Percentiles rank a stretch among this genome's conserved stretches.
Evolutionary conservation across 345 rosid species (phyloP).

Genomic region (Durio zibethinus): DNA sequence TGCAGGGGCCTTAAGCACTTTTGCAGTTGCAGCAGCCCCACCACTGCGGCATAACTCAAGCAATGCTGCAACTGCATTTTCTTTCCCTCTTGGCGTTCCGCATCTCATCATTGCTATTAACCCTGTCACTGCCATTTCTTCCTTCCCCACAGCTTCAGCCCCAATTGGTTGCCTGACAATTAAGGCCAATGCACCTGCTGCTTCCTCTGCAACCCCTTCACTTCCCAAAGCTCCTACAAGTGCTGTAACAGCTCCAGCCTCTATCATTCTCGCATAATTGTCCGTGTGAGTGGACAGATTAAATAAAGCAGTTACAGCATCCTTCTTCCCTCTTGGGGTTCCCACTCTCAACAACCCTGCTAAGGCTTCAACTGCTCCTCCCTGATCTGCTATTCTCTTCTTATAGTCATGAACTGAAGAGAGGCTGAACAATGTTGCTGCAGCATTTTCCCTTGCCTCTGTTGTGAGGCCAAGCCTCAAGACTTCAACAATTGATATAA

Average conservation of each 20-base stretch:
- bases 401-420: constrained; percentile 90
- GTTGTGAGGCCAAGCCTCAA: constrained; percentile 69
- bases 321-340: constrained; percentile 86
- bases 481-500: constrained; percentile 66
- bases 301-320: constrained; percentile 86
- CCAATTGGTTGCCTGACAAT: constrained; percentile 78
- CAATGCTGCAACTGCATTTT: constrained; percentile 89
- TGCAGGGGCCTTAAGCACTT: constrained; percentile 71
- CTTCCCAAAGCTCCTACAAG: constrained; percentile 62
- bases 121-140: constrained; percentile 64
- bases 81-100: constrained; percentile 92
- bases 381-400: constrained; percentile 71
- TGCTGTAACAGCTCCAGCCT: constrained; percentile 72
- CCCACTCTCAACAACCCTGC: constrained; percentile 66
- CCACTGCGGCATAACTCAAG: constrained; percentile 86
- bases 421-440: constrained; percentile 88
- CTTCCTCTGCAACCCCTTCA: constrained; percentile 89
- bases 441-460: constrained; percentile 90
- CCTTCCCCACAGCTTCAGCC: constrained; percentile 71
- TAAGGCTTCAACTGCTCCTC: constrained; percentile 68
- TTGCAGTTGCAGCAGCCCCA: constrained; percentile 67
- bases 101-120: constrained; percentile 80
- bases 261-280: constrained; percentile 72
- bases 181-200: constrained; percentile 84
- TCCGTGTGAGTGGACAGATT: constrained; percentile 82